Evolutionary conservation across 352 stramenopile species (phyloP).

Genomic region (Globisporangium megalacanthum): DNA sequence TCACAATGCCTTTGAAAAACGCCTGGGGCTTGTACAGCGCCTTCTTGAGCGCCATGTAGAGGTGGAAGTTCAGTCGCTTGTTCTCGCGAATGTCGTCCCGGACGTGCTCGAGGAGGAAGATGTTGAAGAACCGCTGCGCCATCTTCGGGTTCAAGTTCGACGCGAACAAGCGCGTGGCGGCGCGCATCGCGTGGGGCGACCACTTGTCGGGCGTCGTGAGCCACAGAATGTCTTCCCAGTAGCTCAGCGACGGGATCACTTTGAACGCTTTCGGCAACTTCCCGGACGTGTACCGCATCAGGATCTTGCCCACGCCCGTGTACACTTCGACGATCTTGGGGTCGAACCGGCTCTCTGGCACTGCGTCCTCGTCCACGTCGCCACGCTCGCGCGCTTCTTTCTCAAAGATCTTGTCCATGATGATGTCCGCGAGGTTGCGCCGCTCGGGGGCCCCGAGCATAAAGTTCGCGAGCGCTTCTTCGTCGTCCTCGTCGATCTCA

Average conservation of each 20-base stretch:
- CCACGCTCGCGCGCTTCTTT: slow-evolving; percentile 89
- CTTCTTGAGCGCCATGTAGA: slow-evolving; percentile 99
- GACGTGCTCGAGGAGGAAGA: slow-evolving; percentile 96
- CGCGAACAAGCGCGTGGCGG: slow-evolving; percentile 96
- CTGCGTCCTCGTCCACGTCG: slow-evolving; percentile 63
- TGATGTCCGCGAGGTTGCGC: slow-evolving; percentile 97
- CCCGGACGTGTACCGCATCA: slow-evolving; percentile 95
- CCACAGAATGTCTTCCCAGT: slow-evolving; percentile 99
- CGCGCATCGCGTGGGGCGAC: slow-evolving; percentile 98
- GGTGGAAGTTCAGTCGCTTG: slow-evolving; percentile 99
- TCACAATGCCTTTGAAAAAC: slow-evolving; percentile 99
- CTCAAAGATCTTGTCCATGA: slow-evolving; percentile 99
- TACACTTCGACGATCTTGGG: slow-evolving; percentile 98
- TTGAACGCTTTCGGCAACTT: slow-evolving; percentile 99
- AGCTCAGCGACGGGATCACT: slow-evolving; percentile 97
- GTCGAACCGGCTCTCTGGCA: slow-evolving; percentile 70
- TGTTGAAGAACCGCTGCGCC: slow-evolving; percentile 98
- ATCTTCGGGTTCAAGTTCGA: slow-evolving; percentile 99
- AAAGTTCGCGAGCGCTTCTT: slow-evolving; percentile 84
- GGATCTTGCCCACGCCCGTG: slow-evolving; percentile 96
- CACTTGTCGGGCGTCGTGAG: slow-evolving; percentile 97
- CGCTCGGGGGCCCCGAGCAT: slow-evolving; percentile 80
- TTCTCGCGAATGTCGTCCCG: slow-evolving; percentile 96
- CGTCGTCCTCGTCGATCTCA: slow-evolving; percentile 84
- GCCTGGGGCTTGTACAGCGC: slow-evolving; percentile 98